Conservation (phyloP, 495 filamentous ascomycete genomes). For the Aspergillus affinis region DNA sequence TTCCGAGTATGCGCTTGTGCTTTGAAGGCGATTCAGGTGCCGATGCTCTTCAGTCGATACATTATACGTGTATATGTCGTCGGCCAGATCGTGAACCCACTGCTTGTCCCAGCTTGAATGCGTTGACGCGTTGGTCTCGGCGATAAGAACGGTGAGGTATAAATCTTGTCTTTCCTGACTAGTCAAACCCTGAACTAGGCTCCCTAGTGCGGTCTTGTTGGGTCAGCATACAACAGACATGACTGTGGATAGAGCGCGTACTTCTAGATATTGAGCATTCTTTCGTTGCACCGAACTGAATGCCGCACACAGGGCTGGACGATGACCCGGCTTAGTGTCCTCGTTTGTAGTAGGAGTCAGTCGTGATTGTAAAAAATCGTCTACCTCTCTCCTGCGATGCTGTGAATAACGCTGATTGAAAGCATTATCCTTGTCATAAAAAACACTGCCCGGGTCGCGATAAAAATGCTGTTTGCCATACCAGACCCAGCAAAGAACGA, state of each 20-base stretch:
- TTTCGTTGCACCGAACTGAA: neutral
- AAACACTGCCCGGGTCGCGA: conserved; percentile 3
- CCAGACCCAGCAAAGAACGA: neutral
- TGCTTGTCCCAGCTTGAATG: neutral
- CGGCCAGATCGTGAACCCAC: neutral
- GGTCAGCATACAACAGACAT: neutral
- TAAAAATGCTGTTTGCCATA: conserved; percentile 3
- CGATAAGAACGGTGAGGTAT: conserved; percentile 4
- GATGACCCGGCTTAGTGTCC: neutral
- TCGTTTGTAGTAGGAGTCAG: too few species aligned
- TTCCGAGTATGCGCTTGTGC: neutral
- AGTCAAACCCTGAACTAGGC: neutral
- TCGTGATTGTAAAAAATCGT: neutral
- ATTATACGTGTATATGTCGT: neutral
- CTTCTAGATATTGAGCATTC: neutral
- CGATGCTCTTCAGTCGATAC: neutral
- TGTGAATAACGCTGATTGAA: conserved; percentile 1
- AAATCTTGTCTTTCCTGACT: neutral
- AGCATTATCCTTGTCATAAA: neutral
- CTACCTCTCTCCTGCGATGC: neutral
- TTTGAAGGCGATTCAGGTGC: neutral
- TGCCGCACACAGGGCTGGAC: neutral
- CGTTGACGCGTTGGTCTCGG: neutral
- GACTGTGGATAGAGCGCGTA: neutral
- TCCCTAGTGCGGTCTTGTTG: neutral